Evolutionary conservation across 2,329 filamentous ascomycete genomes (phyloP), one percentile per base, ranked within the genome.

Genomic region (Canariomyces notabilis): DNA sequence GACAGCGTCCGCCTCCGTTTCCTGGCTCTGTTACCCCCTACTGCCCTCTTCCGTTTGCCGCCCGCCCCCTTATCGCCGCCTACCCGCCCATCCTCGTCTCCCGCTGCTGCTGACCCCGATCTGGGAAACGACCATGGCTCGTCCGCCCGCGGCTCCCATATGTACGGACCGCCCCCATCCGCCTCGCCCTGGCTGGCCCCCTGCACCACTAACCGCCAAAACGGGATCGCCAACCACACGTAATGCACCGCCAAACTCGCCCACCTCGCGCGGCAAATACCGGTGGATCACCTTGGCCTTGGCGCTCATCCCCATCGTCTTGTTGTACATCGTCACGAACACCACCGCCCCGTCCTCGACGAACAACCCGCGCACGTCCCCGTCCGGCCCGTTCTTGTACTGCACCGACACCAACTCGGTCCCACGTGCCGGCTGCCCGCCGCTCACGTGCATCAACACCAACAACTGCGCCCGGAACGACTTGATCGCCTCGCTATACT

Each of bases 221-320:
- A 53, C 41, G 42, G 57, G 40, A 59, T 44, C 34, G 54, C 52
- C 31, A 58, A 51, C 57, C 45, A 61, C n/a, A 60, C 44, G 50
- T 60, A 60, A 41, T 45, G 57, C 46, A 60, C 46, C 14, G 58
- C 32, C 21, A 60, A 55, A n/a, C 50, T 57, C 53, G 18, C 52
- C 49, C 6, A 59, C 51, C 46, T 60, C 55, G 12, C 43, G 46
- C 35, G 50, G 52, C 44, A 62, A 47, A 54, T 59, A 62, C 20
- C 51, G 43, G 46, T 61, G 40, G 36, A 61, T 57, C 5, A 59
- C 48, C 51, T 61, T 60, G n/a, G 44, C 50, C 26, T 57, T 46
- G 11, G 49, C 46, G 15, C 44, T 57, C 16, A 46, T 55, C 11
- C 40, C 31, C 47, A 56, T 57, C 19, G 44, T 44, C 46, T 59